Base-by-base conservation (phyloP, 2,329 filamentous ascomycete genomes). In the Colletotrichum scovillei region DNA sequence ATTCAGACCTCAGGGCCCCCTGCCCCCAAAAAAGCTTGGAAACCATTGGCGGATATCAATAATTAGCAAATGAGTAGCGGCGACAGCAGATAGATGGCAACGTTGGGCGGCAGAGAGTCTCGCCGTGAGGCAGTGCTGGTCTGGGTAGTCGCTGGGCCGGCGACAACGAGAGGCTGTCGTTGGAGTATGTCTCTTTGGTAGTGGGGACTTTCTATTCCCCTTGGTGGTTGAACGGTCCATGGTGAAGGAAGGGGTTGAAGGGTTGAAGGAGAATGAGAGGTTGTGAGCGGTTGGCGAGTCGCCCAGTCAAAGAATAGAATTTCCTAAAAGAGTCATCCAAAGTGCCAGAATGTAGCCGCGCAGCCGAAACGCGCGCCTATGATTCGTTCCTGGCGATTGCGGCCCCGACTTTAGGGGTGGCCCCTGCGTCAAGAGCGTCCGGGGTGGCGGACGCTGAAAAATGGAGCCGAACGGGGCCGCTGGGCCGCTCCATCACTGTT, bases 151-250 rank as follows among this genome's bases (percentile, higher is more conserved):
- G 63, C 71, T 67, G 76, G 59, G 66, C 73, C 69, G 28, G 69
- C 62, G 58, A 26, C 74, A 80, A 81, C 57, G 79, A 82, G 80
- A 81, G 81, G 81, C 74, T 77, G 67, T 80, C 68, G 75, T 56
- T 75, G 76, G 79, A 76, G 79, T 32, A 32, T 79, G 77, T 77
- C 77, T 71, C 62, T 56, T n/a, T 35, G 42, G n/a, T 56, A 26
- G 67, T 42, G 67, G 62, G 12, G 30, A 42, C 16, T 42, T 42
- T 16, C 38, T 19, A 35, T 35, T 35, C 11, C 38, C 38, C 16
- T 42, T 16, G 38, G 38, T 42, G 2, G 38, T 42, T 42, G 35
- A 38, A 38, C 12, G 35, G 30, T 32, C 32, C 32, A 32, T 32
- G 32, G 56, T 38, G 26, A 49, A 19, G 58, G 38, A n/a, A 32